Base-by-base conservation (phyloP, 2,329 filamentous ascomycete genomes). In the Sclerotinia borealis region DNA sequence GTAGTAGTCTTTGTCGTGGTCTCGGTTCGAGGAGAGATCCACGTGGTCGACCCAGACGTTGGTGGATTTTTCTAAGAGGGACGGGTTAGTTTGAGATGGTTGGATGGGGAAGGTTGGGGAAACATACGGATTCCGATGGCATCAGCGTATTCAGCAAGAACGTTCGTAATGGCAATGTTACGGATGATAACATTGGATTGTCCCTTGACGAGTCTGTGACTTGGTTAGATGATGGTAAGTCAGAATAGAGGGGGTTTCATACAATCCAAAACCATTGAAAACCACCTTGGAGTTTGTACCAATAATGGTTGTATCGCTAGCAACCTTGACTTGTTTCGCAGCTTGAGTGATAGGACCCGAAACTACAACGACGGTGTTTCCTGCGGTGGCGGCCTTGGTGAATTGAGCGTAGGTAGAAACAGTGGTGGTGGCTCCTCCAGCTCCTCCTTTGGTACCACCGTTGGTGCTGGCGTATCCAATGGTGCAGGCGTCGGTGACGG, bases 151-250 rank as follows among this genome's bases (percentile, higher is more conserved):
- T 77, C 75, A 7, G 76, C 73, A 9, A 77, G 75, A 2, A 83
- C 79, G 63, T 82, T 79, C 66, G 77, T 72, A 66, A 84, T 78
- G 67, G 80, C 80, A 41, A 86, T 71, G 75, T 86, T 85, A 48
- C 80, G 81, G 59, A 86, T 71, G 61, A 86, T 84, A 59, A 85
- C 82, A 67, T 86, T 85, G 63, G 70, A 77, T 27, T 73, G 31
- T 11, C 74, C 48, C n/a, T 45, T 54, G 17, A 61, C 34, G 59
- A 61, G 48, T 9, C 59, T 61, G 4, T 49, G 22, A 34, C 10
- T 39, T 15, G 25, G 41, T 48, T 31, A 56, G 43, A n/a, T 47
- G 7, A 22, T 37, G 10, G 25, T 19, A 43, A 34, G 9, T 45
- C n/a, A 25, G 6, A 15, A n/a, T 9, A 6, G 10, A 19, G 9